A percentile compares a stretch with the other conserved stretches of the same genome.
Evolutionary conservation across 2,329 filamentous ascomycete genomes (phyloP).

Genomic region (Fusarium stilboides): DNA sequence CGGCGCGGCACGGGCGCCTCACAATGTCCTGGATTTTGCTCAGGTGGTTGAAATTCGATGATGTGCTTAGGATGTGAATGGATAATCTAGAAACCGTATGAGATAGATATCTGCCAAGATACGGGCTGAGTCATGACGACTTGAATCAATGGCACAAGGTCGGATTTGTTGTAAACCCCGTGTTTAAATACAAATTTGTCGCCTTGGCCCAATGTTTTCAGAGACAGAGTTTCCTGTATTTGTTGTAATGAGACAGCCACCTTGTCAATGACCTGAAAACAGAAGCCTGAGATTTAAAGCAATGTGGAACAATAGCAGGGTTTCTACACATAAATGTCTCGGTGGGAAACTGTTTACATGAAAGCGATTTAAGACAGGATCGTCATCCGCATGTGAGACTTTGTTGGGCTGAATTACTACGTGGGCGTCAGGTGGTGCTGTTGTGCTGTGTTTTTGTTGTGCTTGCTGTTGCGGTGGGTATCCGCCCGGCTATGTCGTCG

Average conservation of each 20-base stretch:
- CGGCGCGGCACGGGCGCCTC: not conserved
- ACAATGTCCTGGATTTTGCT: slow-evolving; percentile 2
- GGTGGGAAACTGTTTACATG: slow-evolving; percentile 4
- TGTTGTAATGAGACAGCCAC: slow-evolving; percentile 18
- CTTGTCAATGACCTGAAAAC: slow-evolving; percentile 5
- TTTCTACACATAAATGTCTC: slow-evolving; percentile 8
- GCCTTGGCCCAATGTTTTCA: not conserved
- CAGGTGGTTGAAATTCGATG: slow-evolving; percentile 8
- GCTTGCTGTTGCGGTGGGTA: slow-evolving; percentile 29
- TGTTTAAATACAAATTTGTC: not conserved
- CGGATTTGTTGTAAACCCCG: not conserved
- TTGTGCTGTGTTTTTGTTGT: slow-evolving; percentile 23
- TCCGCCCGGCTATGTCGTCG: slow-evolving; percentile 33
- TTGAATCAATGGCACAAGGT: not conserved
- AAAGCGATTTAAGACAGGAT: slow-evolving; percentile 6
- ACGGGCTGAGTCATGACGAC: slow-evolving; percentile 1
- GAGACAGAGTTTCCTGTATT: slow-evolving; percentile 11
- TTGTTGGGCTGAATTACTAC: slow-evolving; percentile 9
- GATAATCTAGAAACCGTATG: not conserved
- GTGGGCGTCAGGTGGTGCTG: slow-evolving; percentile 13
- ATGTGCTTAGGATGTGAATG: not conserved
- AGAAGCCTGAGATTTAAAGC: not conserved
- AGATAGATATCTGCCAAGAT: not conserved
- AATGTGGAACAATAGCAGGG: not conserved
- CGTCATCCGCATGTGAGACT: slow-evolving; percentile 8